Evolutionary conservation across 768 basidiomycete species (phyloP).

Genomic region (Trametes meyenii): DNA sequence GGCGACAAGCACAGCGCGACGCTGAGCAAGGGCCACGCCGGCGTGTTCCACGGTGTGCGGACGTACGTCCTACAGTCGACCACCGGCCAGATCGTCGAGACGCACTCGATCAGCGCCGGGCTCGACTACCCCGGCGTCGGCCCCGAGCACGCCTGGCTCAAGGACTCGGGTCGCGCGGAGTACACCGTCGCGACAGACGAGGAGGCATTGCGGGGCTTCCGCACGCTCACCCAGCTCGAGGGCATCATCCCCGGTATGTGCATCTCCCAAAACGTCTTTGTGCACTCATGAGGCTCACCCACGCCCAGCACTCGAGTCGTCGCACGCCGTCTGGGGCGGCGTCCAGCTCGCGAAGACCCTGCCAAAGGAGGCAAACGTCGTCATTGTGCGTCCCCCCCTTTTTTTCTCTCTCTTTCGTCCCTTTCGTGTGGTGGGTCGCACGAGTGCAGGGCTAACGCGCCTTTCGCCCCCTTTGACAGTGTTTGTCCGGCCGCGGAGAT

Average conservation of each 20-base stretch:
- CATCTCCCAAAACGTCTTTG: neutral
- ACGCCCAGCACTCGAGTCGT: slow-evolving; percentile 81
- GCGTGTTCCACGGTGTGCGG: slow-evolving; percentile 93
- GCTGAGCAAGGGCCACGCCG: slow-evolving; percentile 86
- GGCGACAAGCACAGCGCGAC: slow-evolving; percentile 92
- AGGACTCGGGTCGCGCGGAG: slow-evolving; percentile 91
- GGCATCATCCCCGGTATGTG: slow-evolving; percentile 92
- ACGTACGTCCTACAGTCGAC: slow-evolving; percentile 92
- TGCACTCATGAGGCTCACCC: neutral
- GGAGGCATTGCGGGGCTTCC: slow-evolving; percentile 90
- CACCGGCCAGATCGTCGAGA: slow-evolving; percentile 94
- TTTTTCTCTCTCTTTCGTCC: neutral
- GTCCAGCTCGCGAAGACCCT: slow-evolving; percentile 83
- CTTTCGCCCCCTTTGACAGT: slow-evolving; percentile 46
- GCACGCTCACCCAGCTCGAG: slow-evolving; percentile 88
- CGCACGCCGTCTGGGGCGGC: slow-evolving; percentile 95
- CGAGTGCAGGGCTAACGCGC: neutral
- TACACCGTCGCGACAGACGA: slow-evolving; percentile 95
- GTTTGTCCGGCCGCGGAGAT: slow-evolving; percentile 93
- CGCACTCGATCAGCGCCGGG: slow-evolving; percentile 95
- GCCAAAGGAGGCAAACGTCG: slow-evolving; percentile 82
- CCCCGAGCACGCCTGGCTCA: slow-evolving; percentile 97
- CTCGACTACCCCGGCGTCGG: slow-evolving; percentile 97
- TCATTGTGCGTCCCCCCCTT: slow-evolving; percentile 67
- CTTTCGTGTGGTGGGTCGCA: no score